These are phyloP conservation scores for Alternaria atra DNA, from an alignment of 2,329 filamentous ascomycete species.

Conservation along the genomic window DNA sequence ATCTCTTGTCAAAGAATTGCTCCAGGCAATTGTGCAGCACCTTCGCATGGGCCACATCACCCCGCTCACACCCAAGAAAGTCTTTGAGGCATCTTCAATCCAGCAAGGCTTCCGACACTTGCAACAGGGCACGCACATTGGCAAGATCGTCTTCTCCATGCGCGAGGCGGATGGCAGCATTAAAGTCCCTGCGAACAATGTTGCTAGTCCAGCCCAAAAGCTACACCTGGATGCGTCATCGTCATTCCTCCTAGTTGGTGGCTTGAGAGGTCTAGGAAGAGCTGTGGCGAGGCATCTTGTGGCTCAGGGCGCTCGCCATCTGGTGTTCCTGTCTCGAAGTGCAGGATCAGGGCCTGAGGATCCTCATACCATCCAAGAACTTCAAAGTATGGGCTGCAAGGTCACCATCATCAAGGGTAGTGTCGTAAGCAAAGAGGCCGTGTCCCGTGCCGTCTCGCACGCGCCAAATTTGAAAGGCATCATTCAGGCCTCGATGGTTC, in stretches of 20 bases:
- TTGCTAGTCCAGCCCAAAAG: not conserved
- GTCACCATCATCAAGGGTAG: constrained; percentile 7
- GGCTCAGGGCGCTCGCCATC: constrained; percentile 30
- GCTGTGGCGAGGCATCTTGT: constrained; percentile 14
- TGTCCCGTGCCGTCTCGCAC: constrained; percentile 4
- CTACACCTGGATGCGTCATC: not conserved
- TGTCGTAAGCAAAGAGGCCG: constrained; percentile 3
- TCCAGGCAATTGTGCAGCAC: too few relatives aligned
- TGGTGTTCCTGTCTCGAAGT: constrained; percentile 28
- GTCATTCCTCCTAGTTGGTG: constrained; percentile 36
- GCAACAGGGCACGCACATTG: constrained; percentile 4
- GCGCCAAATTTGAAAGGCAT: constrained; percentile 1
- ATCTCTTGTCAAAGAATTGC: too few relatives aligned
- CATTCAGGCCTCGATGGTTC: not conserved
- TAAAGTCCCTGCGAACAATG: not conserved
- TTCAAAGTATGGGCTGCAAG: constrained; percentile 19
- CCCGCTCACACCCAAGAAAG: constrained; percentile 14
- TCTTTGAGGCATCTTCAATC: constrained; percentile 24
- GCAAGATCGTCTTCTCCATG: not conserved
- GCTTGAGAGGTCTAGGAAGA: constrained; percentile 34
- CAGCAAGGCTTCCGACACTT: not conserved
- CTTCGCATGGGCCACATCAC: constrained; percentile 15
- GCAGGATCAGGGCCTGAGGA: constrained; percentile 5
- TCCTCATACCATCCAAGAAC: constrained; percentile 14
- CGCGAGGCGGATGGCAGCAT: not conserved